Base-by-base conservation (phyloP, 768 basidiomycete species). In the Panaeolus cyanescens region DNA sequence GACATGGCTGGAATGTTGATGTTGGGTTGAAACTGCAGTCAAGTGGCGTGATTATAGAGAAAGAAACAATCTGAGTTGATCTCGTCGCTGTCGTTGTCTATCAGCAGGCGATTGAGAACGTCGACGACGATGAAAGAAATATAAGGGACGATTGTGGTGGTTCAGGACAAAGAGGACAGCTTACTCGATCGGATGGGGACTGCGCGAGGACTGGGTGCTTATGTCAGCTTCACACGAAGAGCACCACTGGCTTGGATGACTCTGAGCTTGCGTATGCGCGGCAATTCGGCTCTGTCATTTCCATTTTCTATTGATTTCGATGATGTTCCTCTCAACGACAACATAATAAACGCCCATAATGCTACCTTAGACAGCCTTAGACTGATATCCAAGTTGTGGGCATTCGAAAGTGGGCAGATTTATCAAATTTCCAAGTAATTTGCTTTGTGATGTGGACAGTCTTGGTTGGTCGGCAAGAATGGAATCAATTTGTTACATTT, bases 1-100 rank as follows among this genome's bases (percentile, higher is more conserved):
- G 45, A 50, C 45, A 50, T 50, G 22, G 45, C 25, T 50, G 45
- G 22, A 50, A 69, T 66, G 28, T 67, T 62, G 66, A 69, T 69
- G 54, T 34, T 63, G 59, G 37, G 20, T 34, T 45, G 55, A 50
- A 57, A 45, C 15, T 55, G 31, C 32, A 25, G 54, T 28, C 3
- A 34, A 22, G 25, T 1, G 32, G 32, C 32, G 55, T 22, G 33
- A 56, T 37, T 50, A 50, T 33, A 15, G n/a, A 32, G 32, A 56
- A 56, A 56, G 10, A n/a, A n/a, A n/a, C 25, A 50, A 13, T 28
- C 25, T 13, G 45, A 30, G n/a, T 7, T 28, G 15, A 4, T 6
- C 30, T 28, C 25, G 45, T 56, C 32, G 32, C 34, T 32, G 32
- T 56, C 20, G 7, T 56, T 19, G 19, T 13, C 15, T 33, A 3